Evolutionary conservation across 352 stramenopile species (phyloP).

Genomic region (Phytophthora kernoviae): DNA sequence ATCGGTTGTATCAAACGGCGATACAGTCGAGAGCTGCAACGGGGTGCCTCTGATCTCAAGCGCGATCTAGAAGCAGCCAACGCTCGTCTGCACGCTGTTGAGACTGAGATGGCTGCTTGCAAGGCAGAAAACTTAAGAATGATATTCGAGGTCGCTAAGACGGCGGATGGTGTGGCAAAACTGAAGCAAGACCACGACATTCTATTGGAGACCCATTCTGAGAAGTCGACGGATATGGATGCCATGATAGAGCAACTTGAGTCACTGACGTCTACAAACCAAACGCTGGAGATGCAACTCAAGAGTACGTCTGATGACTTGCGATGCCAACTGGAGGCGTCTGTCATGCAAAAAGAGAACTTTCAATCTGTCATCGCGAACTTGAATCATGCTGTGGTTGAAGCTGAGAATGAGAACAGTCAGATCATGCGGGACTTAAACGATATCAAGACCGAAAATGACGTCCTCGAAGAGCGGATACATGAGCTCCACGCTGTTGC

Average conservation of each 20-base stretch:
- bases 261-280: slow-evolving; percentile 29
- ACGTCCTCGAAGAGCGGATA: slow-evolving; percentile 65
- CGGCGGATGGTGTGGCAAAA: slow-evolving; percentile 58
- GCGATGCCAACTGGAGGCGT: slow-evolving; percentile 24
- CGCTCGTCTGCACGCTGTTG: slow-evolving; percentile 35
- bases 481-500: slow-evolving; percentile 42
- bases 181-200: slow-evolving; percentile 67
- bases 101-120: slow-evolving; percentile 58
- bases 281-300: slow-evolving; percentile 33
- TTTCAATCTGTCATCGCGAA: slow-evolving; percentile 33
- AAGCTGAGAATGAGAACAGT: slow-evolving; percentile 28
- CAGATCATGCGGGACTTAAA: slow-evolving; percentile 43
- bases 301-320: slow-evolving; percentile 28
- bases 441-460: slow-evolving; percentile 61
- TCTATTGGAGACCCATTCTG: slow-evolving; percentile 37
- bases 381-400: slow-evolving; percentile 21
- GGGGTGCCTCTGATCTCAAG: slow-evolving; percentile 17
- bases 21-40: slow-evolving; percentile 21
- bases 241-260: slow-evolving; percentile 32
- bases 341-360: slow-evolving; percentile 46
- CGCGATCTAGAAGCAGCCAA: slow-evolving; percentile 40
- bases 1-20: slow-evolving; percentile 19
- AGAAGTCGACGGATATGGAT: slow-evolving; percentile 42
- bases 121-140: slow-evolving; percentile 79
- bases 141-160: slow-evolving; percentile 79